Evolutionary conservation across 1,284 basidiomycete genomes (phyloP), one percentile per base, ranked within the genome.

Genomic region (Peniophora sp.): DNA sequence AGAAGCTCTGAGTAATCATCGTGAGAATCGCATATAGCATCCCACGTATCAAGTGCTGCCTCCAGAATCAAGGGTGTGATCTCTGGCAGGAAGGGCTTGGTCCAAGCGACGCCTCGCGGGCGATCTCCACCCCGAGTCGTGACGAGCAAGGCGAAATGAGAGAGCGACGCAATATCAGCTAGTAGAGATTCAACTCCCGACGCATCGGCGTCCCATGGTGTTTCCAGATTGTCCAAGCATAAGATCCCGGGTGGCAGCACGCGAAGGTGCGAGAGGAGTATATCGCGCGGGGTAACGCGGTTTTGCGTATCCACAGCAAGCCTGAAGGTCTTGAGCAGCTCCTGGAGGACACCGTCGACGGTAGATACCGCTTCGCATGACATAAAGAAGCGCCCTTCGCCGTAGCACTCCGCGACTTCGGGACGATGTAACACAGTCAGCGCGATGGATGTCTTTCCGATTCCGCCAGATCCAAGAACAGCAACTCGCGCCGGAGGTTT

Each of bases 381-480:
- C 6, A 65, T 58, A 60, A 61, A 70, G 23, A 61, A 59, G 12
- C 56, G 53, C 11, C 45, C 24, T 3, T 52, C 47, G 16, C 46
- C 36, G 48, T 59, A 69, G 24, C 55, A 48, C 2, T 52, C 24
- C n/a, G 48, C 24, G n/a, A 56, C 41, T 3, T 12, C 14, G 2
- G 53, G 46, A 24, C 64, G 47, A 10, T 64, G 53, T 35, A 68
- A 54, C 1, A 63, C 59, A 6, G 61, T 56, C 0, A 62, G 55
- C 1, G 67, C 62, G 5, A 62, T 51, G 0, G 64, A 59, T 0
- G 68, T 70, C 51, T 70, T 70, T 0, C 69, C 68, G 50, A 69
- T 69, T 0, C 68, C 67, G 1, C 67, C 66, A 3, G 61, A 53
- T 3, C 68, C 68, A 14, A 63, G 53, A 19, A 69, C 53, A 25